Evolutionary conservation across 2,329 filamentous ascomycete species (phyloP).

Genomic region (Zalaria obscura): DNA sequence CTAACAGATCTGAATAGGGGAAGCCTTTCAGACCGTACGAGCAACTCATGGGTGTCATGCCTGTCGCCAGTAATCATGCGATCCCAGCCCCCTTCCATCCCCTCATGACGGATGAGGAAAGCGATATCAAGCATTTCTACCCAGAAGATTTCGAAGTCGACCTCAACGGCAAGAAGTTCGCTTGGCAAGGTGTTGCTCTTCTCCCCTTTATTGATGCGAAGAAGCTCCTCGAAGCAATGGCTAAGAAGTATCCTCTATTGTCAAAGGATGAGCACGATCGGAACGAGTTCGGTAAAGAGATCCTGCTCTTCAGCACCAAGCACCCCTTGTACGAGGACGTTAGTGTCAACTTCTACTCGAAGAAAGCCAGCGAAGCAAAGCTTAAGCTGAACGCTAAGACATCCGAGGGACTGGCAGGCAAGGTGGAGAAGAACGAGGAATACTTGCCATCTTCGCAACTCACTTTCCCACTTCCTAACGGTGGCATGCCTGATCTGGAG

Average conservation of each 20-base stretch:
- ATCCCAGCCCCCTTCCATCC: conserved; percentile 79
- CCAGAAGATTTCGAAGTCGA: conserved; percentile 88
- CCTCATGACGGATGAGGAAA: conserved; percentile 78
- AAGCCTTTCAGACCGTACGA: conserved; percentile 83
- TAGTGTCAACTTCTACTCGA: conserved; percentile 77
- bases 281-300: conserved; percentile 68
- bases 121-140: conserved; percentile 94
- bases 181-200: conserved; percentile 90
- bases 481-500: conserved; percentile 61
- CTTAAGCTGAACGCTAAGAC: conserved; percentile 61
- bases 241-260: conserved; percentile 66
- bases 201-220: conserved; percentile 94
- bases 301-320: conserved; percentile 69
- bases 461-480: conserved; percentile 60
- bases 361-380: conserved; percentile 55
- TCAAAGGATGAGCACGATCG: conserved; percentile 62
- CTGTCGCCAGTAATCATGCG: conserved; percentile 81
- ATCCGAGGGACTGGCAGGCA: conserved; percentile 67
- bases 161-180: conserved; percentile 94
- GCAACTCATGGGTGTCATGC: conserved; percentile 95
- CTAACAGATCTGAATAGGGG: conserved; percentile 45
- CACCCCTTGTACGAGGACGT: conserved; percentile 81
- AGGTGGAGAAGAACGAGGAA: conserved; percentile 64
- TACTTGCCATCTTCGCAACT: conserved; percentile 77
- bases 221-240: conserved; percentile 68